Percentiles rank a stretch among this genome's conserved stretches.
These are phyloP conservation scores for Zymoseptoria ardabiliae DNA, from an alignment of 2,329 filamentous ascomycete species.

Conservation along the genomic window DNA sequence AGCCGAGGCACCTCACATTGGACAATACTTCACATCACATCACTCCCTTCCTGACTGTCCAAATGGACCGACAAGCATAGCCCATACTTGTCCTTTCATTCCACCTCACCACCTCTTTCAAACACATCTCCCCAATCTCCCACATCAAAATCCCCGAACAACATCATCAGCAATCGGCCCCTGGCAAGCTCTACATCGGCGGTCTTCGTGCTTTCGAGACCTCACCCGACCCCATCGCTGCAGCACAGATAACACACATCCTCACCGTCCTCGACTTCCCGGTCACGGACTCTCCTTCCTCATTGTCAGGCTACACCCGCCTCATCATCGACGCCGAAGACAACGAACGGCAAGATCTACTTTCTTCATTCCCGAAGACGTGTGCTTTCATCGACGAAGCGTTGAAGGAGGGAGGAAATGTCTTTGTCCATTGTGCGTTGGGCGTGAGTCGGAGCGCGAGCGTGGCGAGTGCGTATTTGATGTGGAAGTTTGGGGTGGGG, in stretches of 20 bases:
- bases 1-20: neutral
- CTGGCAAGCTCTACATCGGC: slow-evolving; percentile 34
- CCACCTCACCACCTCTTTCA: slow-evolving; percentile 18
- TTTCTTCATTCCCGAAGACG: slow-evolving; percentile 61
- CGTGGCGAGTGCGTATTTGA: slow-evolving; percentile 73
- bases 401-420: slow-evolving; percentile 51
- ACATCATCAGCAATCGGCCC: slow-evolving; percentile 17
- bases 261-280: slow-evolving; percentile 67
- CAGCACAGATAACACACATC: slow-evolving; percentile 75
- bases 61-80: too few relatives aligned
- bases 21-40: neutral
- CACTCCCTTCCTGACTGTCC: neutral
- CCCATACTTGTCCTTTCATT: neutral
- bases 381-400: slow-evolving; percentile 76
- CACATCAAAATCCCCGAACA: slow-evolving; percentile 13
- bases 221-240: slow-evolving; percentile 43
- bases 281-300: slow-evolving; percentile 35
- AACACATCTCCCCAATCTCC: slow-evolving; percentile 33
- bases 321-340: slow-evolving; percentile 68
- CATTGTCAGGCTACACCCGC: slow-evolving; percentile 15
- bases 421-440: slow-evolving; percentile 76
- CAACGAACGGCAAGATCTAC: slow-evolving; percentile 73
- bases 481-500: slow-evolving; percentile 47
- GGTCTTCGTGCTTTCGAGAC: slow-evolving; percentile 37
- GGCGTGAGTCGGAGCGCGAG: slow-evolving; percentile 87